Base-by-base conservation (phyloP, 2,329 filamentous ascomycete species). In the Claviceps citrina region DNA sequence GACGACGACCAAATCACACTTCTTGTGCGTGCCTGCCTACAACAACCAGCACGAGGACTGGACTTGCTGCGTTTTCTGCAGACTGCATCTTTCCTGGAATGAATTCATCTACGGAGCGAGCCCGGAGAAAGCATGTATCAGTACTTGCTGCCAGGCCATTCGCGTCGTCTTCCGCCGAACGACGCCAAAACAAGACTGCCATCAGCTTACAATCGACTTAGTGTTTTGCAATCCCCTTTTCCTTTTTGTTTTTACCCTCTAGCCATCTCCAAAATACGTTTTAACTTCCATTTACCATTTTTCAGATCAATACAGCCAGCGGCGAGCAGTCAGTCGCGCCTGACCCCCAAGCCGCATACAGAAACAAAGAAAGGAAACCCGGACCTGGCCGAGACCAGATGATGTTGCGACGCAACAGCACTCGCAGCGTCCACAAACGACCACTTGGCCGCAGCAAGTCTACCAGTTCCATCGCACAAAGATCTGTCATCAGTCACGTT, bases 401-500 rank as follows among this genome's bases (percentile, higher is more conserved):
- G 22, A 73, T 74, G 70, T 59, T 69, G 39, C 65, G 63, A 44
- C 62, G 64, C 27, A 70, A 67, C 43, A 72, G 64, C 49, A 58
- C 58, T 44, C 68, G 60, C 42, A 54, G 50, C 36, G 51, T 59
- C 54, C 47, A 64, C 52, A 48, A 57, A 50, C 51, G 62, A 53
- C 51, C 58, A 63, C 40, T 73, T 19, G 55, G 59, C 48, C 67
- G 65, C 47, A 70, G 66, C 52, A 76, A 71, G 51, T 76, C 72
- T 6, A 63, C 63, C n/a, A 64, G 60, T 43, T 70, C 70, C 26
- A 57, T 64, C 10, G 35, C 32, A 7, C 46, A 46, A 24, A 63
- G 63, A 37, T 62, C 64, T 24, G 59, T 66, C 16, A 57, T 61
- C 43, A 43, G 47, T 1, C 55, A 71, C 16, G 62, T 70, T 37